These are phyloP conservation scores for Termitomyces eurrhizus DNA, from an alignment of 768 basidiomycete species.

Conservation along the genomic window DNA sequence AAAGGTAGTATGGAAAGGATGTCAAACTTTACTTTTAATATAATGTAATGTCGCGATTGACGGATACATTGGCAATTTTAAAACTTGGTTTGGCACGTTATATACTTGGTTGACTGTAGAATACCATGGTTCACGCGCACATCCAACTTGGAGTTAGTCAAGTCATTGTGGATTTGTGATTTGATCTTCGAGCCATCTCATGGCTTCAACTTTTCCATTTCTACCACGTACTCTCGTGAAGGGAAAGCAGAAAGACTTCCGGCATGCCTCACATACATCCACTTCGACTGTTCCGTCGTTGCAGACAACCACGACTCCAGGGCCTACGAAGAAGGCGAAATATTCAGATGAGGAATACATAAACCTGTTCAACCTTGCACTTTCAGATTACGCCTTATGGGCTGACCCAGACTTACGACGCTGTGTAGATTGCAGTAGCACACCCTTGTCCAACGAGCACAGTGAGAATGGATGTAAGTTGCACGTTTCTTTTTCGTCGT, in stretches of 20 bases:
- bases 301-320: not conserved
- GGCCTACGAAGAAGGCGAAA: slow-evolving; percentile 2
- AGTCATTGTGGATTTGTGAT: not conserved
- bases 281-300: not conserved
- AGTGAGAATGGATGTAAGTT: slow-evolving; percentile 41
- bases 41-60: too few species aligned
- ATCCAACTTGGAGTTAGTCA: too few species aligned
- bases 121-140: too few species aligned
- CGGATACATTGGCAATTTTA: too few species aligned
- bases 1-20: too few species aligned
- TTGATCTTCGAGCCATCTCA: slow-evolving; percentile 1
- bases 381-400: slow-evolving; percentile 76
- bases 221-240: slow-evolving; percentile 45
- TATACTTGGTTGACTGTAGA: too few species aligned
- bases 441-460: slow-evolving; percentile 1
- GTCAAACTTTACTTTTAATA: too few species aligned
- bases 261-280: not conserved
- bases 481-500: not conserved
- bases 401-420: slow-evolving; percentile 49
- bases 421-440: slow-evolving; percentile 37
- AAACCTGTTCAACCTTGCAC: slow-evolving; percentile 48
- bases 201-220: slow-evolving; percentile 36
- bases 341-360: slow-evolving; percentile 39
- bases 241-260: slow-evolving; percentile 18
- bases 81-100: too few species aligned